Evolutionary conservation across 2,329 filamentous ascomycete genomes (phyloP).

Genomic region (Pseudovirgaria hyperparasitica): DNA sequence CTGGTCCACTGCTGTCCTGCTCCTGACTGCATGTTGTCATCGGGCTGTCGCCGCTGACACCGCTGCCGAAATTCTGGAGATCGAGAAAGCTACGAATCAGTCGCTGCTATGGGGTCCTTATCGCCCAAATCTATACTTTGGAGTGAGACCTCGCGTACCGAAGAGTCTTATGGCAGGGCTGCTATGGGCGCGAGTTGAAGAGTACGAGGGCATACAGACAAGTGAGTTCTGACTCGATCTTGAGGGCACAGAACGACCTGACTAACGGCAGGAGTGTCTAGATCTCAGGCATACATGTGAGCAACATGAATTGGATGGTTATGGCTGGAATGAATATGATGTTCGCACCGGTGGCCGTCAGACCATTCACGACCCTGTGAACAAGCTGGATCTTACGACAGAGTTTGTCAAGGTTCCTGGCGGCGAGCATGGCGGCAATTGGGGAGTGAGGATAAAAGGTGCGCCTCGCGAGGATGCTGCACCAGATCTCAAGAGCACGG

Average conservation of each 20-base stretch:
- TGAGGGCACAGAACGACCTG: not conserved
- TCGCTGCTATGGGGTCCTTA: constrained; percentile 94
- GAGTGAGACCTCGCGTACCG: constrained; percentile 67
- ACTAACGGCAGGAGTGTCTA: constrained; percentile 25
- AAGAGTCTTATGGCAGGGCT: constrained; percentile 71
- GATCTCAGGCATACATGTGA: constrained; percentile 91
- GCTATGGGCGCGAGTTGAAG: constrained; percentile 80
- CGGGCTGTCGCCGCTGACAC: too few relatives aligned
- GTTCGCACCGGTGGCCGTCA: constrained; percentile 76
- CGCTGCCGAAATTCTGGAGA: too few relatives aligned
- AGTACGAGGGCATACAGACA: constrained; percentile 60
- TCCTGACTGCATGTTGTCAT: too few relatives aligned
- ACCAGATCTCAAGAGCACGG: constrained; percentile 55
- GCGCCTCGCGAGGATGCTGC: constrained; percentile 56
- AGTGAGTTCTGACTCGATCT: constrained; percentile 41
- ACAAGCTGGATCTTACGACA: constrained; percentile 81
- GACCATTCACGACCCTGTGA: constrained; percentile 79
- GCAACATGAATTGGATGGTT: constrained; percentile 88
- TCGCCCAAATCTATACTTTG: constrained; percentile 88
- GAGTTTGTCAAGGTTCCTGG: constrained; percentile 89
- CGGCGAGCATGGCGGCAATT: constrained; percentile 73
- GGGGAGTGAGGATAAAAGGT: constrained; percentile 82
- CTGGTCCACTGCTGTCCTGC: too few relatives aligned
- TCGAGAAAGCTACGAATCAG: constrained; percentile 51
- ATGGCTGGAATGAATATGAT: constrained; percentile 97